Base-by-base conservation (phyloP, 768 basidiomycete species). In the Leccinum subgranulosum region DNA sequence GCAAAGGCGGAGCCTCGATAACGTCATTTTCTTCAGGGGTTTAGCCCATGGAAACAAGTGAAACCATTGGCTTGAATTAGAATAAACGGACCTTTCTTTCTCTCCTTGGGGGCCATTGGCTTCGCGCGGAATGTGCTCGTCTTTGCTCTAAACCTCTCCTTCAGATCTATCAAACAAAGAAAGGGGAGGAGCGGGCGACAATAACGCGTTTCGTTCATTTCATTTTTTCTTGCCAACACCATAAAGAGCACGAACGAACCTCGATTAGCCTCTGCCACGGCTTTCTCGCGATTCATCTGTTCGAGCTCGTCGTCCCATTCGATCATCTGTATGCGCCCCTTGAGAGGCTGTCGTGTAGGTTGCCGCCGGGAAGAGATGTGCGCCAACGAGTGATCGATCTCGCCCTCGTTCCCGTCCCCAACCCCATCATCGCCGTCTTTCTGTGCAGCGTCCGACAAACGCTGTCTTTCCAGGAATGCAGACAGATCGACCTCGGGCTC, bases 401-500 rank as follows among this genome's bases (percentile, higher is more conserved):
- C 74, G 15, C 82, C 81, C 11, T 83, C 83, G 39, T 85, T 80
- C 1, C 77, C 71, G 39, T 85, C 80, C 1, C 77, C 71, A 5
- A 63, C 70, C 39, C 60, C 15, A 53, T 61, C 0, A 62, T 69
- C 52, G 6, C 15, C 8, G 43, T n/a, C 55, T 39, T 51, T 8
- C 66, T 5, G 41, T 12, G 3, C 41, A 19, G 41, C 61, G 21
- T 81, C 81, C 1, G 78, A 76, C 41, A 81, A 67, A 51, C 79
- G 76, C 63, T 92, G 90, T 55, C 74, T 81, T 58, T 83, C 86
- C 34, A 91, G 75, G 62, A 92, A 89, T 0, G 74, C 58, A 0
- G 87, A 81, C 1, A 92, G 65, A 71, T 92, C 88, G 8, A 91
- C 79, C 66, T 92, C 88, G 4, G 87, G 87, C 57, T 90, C 89